These are phyloP conservation scores for Yarrowia sp. DNA, from an alignment of 805 yeast genomes.

Conservation along the genomic window DNA sequence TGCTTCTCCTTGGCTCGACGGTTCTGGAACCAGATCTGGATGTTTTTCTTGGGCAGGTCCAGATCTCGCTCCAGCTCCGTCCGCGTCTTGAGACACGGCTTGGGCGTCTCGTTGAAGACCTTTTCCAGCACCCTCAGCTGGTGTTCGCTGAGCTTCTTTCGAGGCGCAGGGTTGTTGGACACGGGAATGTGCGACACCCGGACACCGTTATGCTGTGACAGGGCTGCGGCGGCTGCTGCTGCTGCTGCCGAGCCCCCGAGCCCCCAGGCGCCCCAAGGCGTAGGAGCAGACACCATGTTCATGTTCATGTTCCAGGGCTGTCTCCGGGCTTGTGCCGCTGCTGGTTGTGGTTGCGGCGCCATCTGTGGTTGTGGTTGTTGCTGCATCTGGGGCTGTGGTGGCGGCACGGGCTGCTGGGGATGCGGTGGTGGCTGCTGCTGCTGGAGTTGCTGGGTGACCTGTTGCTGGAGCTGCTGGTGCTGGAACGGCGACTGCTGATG, in stretches of 20 bases:
- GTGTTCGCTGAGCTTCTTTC: slow-evolving; percentile 38
- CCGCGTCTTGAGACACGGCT: slow-evolving; percentile 70
- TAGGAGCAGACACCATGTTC: slow-evolving; percentile 20
- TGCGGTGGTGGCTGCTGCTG: not conserved
- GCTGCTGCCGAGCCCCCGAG: slow-evolving; percentile 7
- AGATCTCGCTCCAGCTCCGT: slow-evolving; percentile 68
- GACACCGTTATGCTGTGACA: slow-evolving; percentile 26
- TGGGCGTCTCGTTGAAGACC: slow-evolving; percentile 70
- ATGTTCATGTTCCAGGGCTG: slow-evolving; percentile 13
- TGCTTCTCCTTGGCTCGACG: slow-evolving; percentile 52
- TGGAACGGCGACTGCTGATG: slow-evolving; percentile 27
- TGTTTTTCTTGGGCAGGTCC: slow-evolving; percentile 79
- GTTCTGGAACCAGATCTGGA: slow-evolving; percentile 93
- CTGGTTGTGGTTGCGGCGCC: not conserved
- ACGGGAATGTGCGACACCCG: slow-evolving; percentile 26
- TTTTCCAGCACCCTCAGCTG: slow-evolving; percentile 55
- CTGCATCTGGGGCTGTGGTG: slow-evolving; percentile 9
- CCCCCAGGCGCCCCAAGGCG: slow-evolving; percentile 14
- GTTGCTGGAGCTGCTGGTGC: slow-evolving; percentile 21
- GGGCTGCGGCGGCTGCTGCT: slow-evolving; percentile 22
- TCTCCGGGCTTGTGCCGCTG: not conserved
- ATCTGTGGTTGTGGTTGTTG: slow-evolving; percentile 8
- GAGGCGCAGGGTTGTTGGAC: slow-evolving; percentile 25
- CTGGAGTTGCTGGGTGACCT: slow-evolving; percentile 12
- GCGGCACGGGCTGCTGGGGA: not conserved